phyloP scores from a whole-genome alignment of 1,139 yeast genomes.

The Kurtzmaniella quercitrusa region DNA sequence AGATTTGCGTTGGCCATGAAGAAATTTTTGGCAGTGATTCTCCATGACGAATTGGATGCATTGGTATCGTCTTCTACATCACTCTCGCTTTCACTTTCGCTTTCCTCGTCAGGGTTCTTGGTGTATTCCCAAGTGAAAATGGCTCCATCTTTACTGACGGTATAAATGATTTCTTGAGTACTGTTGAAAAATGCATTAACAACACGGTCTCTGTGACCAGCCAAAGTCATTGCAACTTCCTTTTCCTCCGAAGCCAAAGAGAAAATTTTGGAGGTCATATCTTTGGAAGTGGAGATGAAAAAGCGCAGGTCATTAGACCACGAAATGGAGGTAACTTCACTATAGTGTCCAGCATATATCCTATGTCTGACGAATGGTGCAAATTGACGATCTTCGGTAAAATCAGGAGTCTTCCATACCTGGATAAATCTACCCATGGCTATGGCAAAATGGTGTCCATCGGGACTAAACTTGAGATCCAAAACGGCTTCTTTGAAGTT shows the following conservation, averaged over 20 bases:
- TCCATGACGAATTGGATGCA: slow-evolving; percentile 56
- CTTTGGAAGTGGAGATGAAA: slow-evolving; percentile 82
- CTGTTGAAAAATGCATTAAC: slow-evolving; percentile 80
- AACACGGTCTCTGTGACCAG: slow-evolving; percentile 92
- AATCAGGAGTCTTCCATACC: slow-evolving; percentile 90
- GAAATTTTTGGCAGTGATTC: slow-evolving; percentile 74
- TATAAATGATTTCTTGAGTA: slow-evolving; percentile 83
- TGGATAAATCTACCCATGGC: slow-evolving; percentile 82
- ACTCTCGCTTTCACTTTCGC: slow-evolving; percentile 38
- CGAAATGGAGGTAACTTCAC: slow-evolving; percentile 69
- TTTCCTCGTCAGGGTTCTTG: slow-evolving; percentile 39
- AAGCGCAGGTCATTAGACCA: slow-evolving; percentile 94
- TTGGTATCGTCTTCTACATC: slow-evolving; percentile 32
- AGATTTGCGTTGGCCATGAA: slow-evolving; percentile 71
- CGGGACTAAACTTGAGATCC: slow-evolving; percentile 81
- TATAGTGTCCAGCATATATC: slow-evolving; percentile 89
- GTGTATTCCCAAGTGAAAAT: slow-evolving; percentile 87
- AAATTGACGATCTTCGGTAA: slow-evolving; percentile 74
- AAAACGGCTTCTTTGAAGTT: slow-evolving; percentile 78
- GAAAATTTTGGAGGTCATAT: slow-evolving; percentile 83
- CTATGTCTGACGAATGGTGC: slow-evolving; percentile 93
- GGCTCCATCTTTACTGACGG: slow-evolving; percentile 94
- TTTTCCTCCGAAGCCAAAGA: slow-evolving; percentile 73
- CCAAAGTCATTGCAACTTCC: slow-evolving; percentile 77
- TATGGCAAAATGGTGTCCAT: slow-evolving; percentile 83